Evolutionary conservation across 192 early-diverging fungal genomes (phyloP).

Genomic region (Coemansia sp.): DNA sequence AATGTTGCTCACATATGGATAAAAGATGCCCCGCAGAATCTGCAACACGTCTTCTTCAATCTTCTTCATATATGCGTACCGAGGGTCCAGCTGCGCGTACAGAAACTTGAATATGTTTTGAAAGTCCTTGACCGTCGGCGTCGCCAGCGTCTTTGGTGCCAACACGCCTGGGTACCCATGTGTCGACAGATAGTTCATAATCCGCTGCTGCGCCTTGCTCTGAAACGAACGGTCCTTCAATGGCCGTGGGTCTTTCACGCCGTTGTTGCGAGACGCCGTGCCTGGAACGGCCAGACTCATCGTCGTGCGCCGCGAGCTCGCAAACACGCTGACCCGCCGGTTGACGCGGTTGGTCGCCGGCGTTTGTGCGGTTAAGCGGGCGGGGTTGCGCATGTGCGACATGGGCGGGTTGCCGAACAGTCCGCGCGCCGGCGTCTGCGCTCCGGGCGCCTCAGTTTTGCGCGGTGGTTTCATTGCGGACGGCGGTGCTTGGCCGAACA

Average conservation of each 20-base stretch:
- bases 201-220: constrained; percentile 56
- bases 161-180: constrained; percentile 62
- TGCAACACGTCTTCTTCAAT: constrained; percentile 69
- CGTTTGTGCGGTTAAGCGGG: constrained; percentile 31
- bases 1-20: constrained; percentile 55
- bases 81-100: constrained; percentile 67
- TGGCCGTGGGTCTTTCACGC: constrained; percentile 67
- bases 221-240: constrained; percentile 64
- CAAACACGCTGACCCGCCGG: constrained; percentile 54
- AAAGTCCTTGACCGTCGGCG: constrained; percentile 73
- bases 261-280: constrained; percentile 39
- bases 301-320: constrained; percentile 45
- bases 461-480: constrained; percentile 32
- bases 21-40: constrained; percentile 61
- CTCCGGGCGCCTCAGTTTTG: constrained; percentile 32
- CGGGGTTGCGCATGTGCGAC: constrained; percentile 39
- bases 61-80: constrained; percentile 62
- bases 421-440: constrained; percentile 39
- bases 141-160: constrained; percentile 58
- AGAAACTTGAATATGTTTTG: constrained; percentile 72
- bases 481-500: constrained; percentile 37
- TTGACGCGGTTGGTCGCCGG: constrained; percentile 48
- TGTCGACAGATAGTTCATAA: constrained; percentile 66
- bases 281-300: constrained; percentile 33
- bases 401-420: constrained; percentile 42